A percentile compares a stretch with the other conserved stretches of the same genome.
Evolutionary conservation across 2,329 filamentous ascomycete genomes (phyloP).

Genomic region (Verticillium tricorpus): DNA sequence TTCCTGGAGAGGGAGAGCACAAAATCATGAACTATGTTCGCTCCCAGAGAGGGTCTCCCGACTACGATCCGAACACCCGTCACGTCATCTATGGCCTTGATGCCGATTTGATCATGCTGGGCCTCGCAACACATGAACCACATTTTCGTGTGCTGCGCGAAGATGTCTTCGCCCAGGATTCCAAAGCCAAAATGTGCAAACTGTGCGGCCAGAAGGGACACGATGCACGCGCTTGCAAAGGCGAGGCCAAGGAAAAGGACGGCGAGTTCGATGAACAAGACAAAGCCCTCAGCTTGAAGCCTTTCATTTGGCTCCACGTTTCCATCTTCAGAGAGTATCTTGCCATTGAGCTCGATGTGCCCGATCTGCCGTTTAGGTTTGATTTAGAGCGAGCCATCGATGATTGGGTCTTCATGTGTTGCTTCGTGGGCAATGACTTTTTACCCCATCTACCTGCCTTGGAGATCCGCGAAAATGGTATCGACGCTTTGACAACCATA

Average conservation of each 20-base stretch:
- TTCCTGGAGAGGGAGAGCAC: conserved; percentile 96
- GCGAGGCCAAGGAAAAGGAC: conserved; percentile 70
- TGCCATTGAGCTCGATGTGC: conserved; percentile 80
- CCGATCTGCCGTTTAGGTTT: conserved; percentile 79
- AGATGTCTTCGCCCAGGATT: conserved; percentile 91
- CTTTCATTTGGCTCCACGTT: conserved; percentile 98
- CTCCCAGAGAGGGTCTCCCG: conserved; percentile 83
- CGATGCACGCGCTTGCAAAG: conserved; percentile 79
- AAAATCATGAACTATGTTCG: conserved; percentile 99
- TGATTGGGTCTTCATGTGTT: conserved; percentile 99
- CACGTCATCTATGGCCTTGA: conserved; percentile 98
- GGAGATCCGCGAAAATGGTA: conserved; percentile 94
- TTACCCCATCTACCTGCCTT: conserved; percentile 94
- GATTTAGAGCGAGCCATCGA: conserved; percentile 92
- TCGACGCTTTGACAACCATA: conserved; percentile 92
- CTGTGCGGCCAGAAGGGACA: conserved; percentile 92
- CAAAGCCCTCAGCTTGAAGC: conserved; percentile 67
- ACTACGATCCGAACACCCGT: conserved; percentile 92
- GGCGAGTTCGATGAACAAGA: conserved; percentile 82
- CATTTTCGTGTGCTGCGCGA: conserved; percentile 95
- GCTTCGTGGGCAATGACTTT: conserved; percentile 98
- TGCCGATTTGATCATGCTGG: conserved; percentile 98
- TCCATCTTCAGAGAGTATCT: conserved; percentile 89
- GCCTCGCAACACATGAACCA: conserved; percentile 93
- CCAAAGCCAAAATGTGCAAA: conserved; percentile 75